phyloP scores from a whole-genome alignment of 495 filamentous ascomycete species.

The Viridothelium virens region DNA sequence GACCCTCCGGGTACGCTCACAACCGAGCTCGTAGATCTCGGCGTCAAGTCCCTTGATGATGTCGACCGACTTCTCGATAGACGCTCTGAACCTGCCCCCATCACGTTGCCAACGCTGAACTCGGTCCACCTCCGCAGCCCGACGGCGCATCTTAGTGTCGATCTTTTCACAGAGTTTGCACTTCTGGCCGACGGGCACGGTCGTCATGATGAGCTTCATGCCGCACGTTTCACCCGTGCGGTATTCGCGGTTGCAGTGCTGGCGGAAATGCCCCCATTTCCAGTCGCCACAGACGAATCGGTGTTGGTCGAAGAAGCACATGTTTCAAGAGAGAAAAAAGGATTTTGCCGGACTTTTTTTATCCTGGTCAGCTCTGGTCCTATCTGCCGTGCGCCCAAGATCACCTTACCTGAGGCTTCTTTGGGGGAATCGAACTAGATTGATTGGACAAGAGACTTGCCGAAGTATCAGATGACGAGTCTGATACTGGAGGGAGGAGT shows the following conservation, averaged over 20 bases:
- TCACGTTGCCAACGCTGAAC: constrained; percentile 72
- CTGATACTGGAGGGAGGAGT: background rate
- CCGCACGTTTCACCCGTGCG: constrained; percentile 97
- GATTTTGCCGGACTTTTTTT: constrained; percentile 7
- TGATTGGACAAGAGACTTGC: constrained; percentile 7
- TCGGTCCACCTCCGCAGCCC: constrained; percentile 65
- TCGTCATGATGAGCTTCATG: constrained; percentile 78
- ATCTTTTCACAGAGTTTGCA: constrained; percentile 90
- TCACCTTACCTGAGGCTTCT: background rate
- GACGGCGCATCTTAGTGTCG: constrained; percentile 73
- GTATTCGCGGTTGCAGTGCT: constrained; percentile 94
- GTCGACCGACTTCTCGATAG: constrained; percentile 66
- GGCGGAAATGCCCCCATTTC: constrained; percentile 91
- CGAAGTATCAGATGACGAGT: background rate
- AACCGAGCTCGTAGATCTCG: constrained; percentile 53
- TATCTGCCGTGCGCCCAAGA: constrained; percentile 33
- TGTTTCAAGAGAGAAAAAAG: constrained; percentile 33
- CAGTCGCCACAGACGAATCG: constrained; percentile 72
- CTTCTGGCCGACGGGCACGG: constrained; percentile 49
- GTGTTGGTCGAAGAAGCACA: constrained; percentile 61
- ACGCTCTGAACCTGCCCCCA: constrained; percentile 60
- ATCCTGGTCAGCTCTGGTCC: constrained; percentile 30
- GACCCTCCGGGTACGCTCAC: constrained; percentile 42
- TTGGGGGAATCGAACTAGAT: background rate
- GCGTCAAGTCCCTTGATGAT: constrained; percentile 53